Evolutionary conservation across 257 asterid species (phyloP), one percentile per base, ranked within the genome.

Genomic region (Solanum sparsipilum): DNA sequence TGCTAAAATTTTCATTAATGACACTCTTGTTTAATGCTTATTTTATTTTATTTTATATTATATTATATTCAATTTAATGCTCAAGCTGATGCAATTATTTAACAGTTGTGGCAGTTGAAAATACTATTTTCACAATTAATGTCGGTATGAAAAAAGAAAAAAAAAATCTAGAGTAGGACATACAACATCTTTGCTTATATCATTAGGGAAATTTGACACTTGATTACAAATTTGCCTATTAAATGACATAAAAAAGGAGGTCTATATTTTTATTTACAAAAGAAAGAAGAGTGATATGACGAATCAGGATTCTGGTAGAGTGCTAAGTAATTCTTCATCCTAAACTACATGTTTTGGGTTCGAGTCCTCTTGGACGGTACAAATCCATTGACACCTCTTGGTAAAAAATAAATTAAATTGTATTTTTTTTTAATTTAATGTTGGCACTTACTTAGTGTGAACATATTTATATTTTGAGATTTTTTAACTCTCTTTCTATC

Each of bases 91-190:
- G 63, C 36, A 41, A 15, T 25, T 41, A 7, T 44, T 79, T 15
- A 81, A 35, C 85, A 29, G 85, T 44, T 79, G 85, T 46, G 67
- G 85, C 85, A 81, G 85, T 44, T 81, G 85, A 46, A 13, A n/a
- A 81, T 27, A 16, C 63, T 18, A 9, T 81, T 81, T 29, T 29
- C 85, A 81, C 68, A 32, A 81, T 81, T 46, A 46, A 46, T 81
- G 85, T 25, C 81, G 1, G 7, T 13, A 15, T 27, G 75, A 6
- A 68, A 27, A 29, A 70, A 31, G 16, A 27, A 7, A 4, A 15
- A 32, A 68, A 16, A 71, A 7, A 71, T 31, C 25, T 71, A 71
- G n/a, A 71, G 25, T 16, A 16, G 39, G 76, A 15, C 76, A 70
- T 70, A 7, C 23, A 31, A 70, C 39, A 70, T 31, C 31, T 73